Base-by-base conservation (phyloP, 1,284 basidiomycete species). In the Papiliotrema terrestris region DNA sequence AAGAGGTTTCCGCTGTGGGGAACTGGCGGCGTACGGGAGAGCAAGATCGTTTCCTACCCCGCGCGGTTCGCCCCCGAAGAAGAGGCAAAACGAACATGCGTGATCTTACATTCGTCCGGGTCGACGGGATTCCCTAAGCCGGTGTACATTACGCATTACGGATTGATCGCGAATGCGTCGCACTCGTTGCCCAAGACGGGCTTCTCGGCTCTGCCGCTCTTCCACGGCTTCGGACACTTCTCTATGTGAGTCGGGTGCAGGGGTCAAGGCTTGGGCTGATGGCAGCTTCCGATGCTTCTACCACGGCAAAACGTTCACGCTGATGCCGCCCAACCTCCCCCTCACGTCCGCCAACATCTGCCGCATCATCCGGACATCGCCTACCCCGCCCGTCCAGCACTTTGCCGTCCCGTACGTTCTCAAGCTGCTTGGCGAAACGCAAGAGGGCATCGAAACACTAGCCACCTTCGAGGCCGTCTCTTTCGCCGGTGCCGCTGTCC, bases 101-200 rank as follows among this genome's bases (percentile, higher is more conserved):
- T 83, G 11, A 79, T 85, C 51, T 73, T 86, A n/a, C 85, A 86
- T 60, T 84, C 84, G 3, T 81, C 80, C 1, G 84, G 84, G 37
- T 84, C 83, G 14, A 83, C 82, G 6, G 76, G 82, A 23, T 74
- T 78, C 48, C 78, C 78, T 9, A 76, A 74, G 49, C 72, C 72
- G 9, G 72, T 73, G 20, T 72, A 66, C 58, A 63, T 76, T 42
- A 67, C 71, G 9, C 71, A 76, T 57, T 72, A 70, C 45, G 74
- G 72, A 13, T 50, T 74, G 39, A 62, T 75, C 23, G 72, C 72
- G 36, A 75, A 74, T 54, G 63, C 64, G 8, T 67, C 68, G 15
- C 50, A 58, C 25, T 68, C 68, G 14, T 42, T 72, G 45, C 73
- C 78, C n/a, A 75, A 77, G 58, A 68, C 76, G 14, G 80, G 79